A percentile compares a stretch with the other conserved stretches of the same genome.
phyloP scores from a whole-genome alignment of 192 early-diverging fungal genomes.

The Backusella luteola region DNA sequence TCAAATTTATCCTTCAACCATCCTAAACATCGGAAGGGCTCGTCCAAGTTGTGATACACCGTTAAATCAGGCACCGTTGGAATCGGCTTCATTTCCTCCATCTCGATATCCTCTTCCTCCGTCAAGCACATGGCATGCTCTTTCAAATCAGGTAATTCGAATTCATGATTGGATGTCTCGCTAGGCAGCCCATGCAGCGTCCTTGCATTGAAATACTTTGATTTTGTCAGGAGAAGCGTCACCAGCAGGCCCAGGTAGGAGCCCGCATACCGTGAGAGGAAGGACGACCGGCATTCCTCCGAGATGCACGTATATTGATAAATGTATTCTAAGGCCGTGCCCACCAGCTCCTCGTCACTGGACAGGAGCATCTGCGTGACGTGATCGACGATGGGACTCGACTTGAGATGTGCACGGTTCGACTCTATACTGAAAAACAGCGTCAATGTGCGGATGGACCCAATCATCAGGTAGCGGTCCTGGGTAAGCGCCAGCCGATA shows the following conservation, averaged over 20 bases:
- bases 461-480: slow-evolving; percentile 57
- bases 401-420: not conserved
- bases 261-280: not conserved
- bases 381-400: slow-evolving; percentile 41
- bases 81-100: not conserved
- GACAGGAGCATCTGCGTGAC: slow-evolving; percentile 56
- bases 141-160: not conserved
- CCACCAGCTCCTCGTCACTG: slow-evolving; percentile 58
- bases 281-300: not conserved
- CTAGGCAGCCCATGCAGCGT: not conserved
- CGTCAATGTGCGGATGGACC: slow-evolving; percentile 52
- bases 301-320: slow-evolving; percentile 39
- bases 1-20: slow-evolving; percentile 59
- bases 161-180: not conserved
- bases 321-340: slow-evolving; percentile 60
- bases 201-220: slow-evolving; percentile 16
- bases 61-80: slow-evolving; percentile 28
- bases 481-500: slow-evolving; percentile 43
- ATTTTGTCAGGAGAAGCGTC: not conserved
- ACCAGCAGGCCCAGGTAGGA: slow-evolving; percentile 6
- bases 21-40: slow-evolving; percentile 55
- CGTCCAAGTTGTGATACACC: slow-evolving; percentile 44
- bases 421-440: slow-evolving; percentile 50
- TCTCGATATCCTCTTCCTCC: not conserved
- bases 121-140: not conserved